These are phyloP conservation scores for Exophiala dermatitidis DNA, from an alignment of 2,329 filamentous ascomycete species.

Conservation along the genomic window DNA sequence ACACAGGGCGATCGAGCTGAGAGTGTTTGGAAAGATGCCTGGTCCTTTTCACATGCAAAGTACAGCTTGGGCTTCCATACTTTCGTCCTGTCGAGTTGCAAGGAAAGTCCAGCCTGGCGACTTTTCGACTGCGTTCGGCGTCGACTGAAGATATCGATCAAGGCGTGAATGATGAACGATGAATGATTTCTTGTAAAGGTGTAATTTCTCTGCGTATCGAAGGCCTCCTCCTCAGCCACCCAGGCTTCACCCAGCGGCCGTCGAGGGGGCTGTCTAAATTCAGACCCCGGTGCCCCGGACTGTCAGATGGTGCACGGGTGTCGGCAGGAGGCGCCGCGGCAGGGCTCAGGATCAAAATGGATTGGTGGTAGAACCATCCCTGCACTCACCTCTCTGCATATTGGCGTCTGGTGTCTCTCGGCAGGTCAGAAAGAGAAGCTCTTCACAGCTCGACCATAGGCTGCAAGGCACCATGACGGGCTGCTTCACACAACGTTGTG, in stretches of 20 bases:
- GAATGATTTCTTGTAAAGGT: background rate
- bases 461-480: background rate
- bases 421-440: background rate
- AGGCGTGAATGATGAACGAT: background rate
- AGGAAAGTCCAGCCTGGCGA: no score
- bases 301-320: constrained; percentile 8
- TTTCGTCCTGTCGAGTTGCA: background rate
- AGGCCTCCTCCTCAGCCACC: no score
- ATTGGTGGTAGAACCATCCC: background rate
- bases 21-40: background rate
- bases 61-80: constrained; percentile 9
- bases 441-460: background rate
- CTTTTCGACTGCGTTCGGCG: no score
- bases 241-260: no score
- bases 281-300: background rate
- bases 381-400: background rate
- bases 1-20: constrained; percentile 4
- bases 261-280: background rate
- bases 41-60: background rate
- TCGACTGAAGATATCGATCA: no score
- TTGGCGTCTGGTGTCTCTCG: background rate
- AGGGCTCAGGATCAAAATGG: background rate
- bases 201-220: no score
- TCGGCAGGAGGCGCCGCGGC: constrained; percentile 9
- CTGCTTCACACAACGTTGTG: background rate